phyloP scores from a whole-genome alignment of 768 basidiomycete genomes.

The Mycena pura region DNA sequence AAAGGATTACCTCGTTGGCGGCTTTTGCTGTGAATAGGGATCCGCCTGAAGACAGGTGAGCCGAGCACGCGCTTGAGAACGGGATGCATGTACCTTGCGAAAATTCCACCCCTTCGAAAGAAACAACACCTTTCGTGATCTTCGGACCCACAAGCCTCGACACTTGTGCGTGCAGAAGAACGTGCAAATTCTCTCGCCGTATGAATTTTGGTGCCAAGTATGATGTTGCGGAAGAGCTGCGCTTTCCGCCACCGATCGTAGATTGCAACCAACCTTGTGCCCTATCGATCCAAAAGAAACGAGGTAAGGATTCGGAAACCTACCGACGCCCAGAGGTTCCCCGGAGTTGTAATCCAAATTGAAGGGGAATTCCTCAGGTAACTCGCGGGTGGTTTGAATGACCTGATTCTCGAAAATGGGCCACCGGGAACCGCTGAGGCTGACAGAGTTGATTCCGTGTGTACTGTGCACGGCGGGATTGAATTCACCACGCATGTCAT shows the following conservation, averaged over 20 bases:
- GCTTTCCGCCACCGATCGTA: constrained; percentile 31
- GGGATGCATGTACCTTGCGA: constrained; percentile 14
- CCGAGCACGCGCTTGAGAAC: not conserved
- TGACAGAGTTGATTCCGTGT: constrained; percentile 38
- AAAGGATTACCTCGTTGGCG: constrained; percentile 39
- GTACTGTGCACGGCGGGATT: constrained; percentile 44
- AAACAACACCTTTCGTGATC: not conserved
- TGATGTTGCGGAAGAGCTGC: constrained; percentile 39
- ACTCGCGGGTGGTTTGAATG: constrained; percentile 37
- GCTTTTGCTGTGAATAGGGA: constrained; percentile 26
- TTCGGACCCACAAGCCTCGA: constrained; percentile 20
- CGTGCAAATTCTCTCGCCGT: constrained; percentile 34
- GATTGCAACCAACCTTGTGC: constrained; percentile 33
- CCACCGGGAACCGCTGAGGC: constrained; percentile 34
- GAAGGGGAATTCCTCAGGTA: constrained; percentile 34
- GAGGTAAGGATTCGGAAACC: not conserved
- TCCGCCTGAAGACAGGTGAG: constrained; percentile 1
- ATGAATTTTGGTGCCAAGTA: constrained; percentile 34
- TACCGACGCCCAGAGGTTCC: constrained; percentile 35
- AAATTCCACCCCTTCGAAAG: constrained; percentile 28
- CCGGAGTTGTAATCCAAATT: constrained; percentile 39
- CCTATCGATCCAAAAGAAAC: not conserved
- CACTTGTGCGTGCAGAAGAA: constrained; percentile 34
- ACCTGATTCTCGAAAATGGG: constrained; percentile 36
- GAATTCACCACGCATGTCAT: constrained; percentile 45